Base-by-base conservation (phyloP, 768 basidiomycete species). In the Boletus rubroflammeus region DNA sequence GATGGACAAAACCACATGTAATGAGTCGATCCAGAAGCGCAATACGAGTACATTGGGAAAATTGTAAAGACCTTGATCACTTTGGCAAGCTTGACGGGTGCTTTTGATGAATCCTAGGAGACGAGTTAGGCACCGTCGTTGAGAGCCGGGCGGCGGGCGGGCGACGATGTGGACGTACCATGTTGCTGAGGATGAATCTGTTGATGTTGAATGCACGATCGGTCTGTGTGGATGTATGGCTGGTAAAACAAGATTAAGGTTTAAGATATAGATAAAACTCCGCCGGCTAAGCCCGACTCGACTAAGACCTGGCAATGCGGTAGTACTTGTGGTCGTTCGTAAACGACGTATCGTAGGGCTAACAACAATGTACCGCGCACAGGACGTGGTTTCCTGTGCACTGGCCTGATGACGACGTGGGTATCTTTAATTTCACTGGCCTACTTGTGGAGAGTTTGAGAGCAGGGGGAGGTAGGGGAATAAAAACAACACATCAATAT, bases 1-100 rank as follows among this genome's bases (percentile, higher is more conserved):
- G n/a, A n/a, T n/a, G n/a, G 4, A 25, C 23, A 25, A 25, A 14
- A 14, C 11, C 31, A 31, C 32, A 32, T 32, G 32, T 14, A 13
- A 31, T 31, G 2, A 13, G 31, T 31, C 31, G 32, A 32, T 32
- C 1, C 5, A 11, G 14, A 13, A 14, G 13, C 32, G 32, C 15
- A 17, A 17, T 17, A 6, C n/a, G 5, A 5, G 10, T 39, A n/a
- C 38, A 17, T 11, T 19, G 11, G 10, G 44, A 15, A 15, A 19
- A 21, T 21, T 38, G 29, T 21, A 46, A 19, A 19, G 62, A 95
- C 94, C 90, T 94, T 96, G 80, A 90, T 86, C 63, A 97, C 94
- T 82, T 90, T 93, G 64, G 95, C 97, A 70, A 98, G 92, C 76
- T 98, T 97, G 69, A 97, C 95, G 65, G 91, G 88, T 59, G 84